These are phyloP conservation scores for Rhododendron molle DNA, from an alignment of 148 eudicot species.

Conservation along the genomic window DNA sequence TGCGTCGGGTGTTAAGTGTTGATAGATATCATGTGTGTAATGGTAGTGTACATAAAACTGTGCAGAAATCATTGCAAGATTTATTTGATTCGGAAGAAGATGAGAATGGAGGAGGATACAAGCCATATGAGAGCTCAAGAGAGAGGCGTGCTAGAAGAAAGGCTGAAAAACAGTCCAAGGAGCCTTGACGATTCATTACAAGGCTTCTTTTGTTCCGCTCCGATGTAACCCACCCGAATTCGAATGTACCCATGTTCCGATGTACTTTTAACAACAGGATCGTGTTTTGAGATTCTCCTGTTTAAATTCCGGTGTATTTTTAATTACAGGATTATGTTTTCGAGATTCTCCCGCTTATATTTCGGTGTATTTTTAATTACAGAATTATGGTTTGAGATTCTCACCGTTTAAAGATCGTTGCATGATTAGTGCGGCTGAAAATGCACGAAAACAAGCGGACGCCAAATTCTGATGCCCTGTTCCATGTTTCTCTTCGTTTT, in stretches of 20 bases:
- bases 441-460: too few relatives aligned
- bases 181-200: neutral
- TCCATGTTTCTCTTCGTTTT: too few relatives aligned
- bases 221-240: neutral
- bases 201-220: neutral
- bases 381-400: neutral
- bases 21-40: neutral
- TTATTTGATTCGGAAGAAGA: conserved; percentile 41
- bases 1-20: neutral
- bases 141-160: conserved; percentile 56
- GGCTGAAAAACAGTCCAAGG: conserved; percentile 41
- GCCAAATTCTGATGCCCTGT: too few relatives aligned
- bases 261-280: neutral
- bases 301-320: neutral
- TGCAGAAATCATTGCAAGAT: conserved; percentile 56
- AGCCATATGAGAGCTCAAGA: conserved; percentile 48
- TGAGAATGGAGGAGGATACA: conserved; percentile 32
- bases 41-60: neutral
- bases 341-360: too few relatives aligned
- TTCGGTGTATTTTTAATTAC: too few relatives aligned
- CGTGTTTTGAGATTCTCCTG: neutral
- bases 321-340: too few relatives aligned
- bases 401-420: too few relatives aligned
- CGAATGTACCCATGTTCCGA: neutral
- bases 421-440: too few relatives aligned